Evolutionary conservation across 306 rosid genomes (phyloP).

Genomic region (Carpinus fangiana): DNA sequence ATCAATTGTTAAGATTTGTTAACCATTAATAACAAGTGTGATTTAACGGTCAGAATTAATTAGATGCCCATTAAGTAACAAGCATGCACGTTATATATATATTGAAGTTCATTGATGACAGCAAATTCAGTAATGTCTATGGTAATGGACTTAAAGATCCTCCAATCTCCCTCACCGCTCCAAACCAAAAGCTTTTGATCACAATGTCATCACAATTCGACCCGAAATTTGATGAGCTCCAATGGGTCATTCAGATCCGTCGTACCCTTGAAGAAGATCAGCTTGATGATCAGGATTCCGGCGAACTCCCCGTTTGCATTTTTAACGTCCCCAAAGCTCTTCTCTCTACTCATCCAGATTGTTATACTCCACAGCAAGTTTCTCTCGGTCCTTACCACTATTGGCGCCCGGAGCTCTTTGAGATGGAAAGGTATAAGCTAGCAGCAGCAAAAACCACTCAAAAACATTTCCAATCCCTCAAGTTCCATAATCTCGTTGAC

Average conservation of each 20-base stretch:
- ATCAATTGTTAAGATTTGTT: too few species aligned
- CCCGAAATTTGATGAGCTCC: slow-evolving; percentile 48
- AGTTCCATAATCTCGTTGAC: slow-evolving; percentile 45
- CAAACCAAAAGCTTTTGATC: slow-evolving; percentile 6
- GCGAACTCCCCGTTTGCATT: slow-evolving; percentile 47
- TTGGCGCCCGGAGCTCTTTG: slow-evolving; percentile 72
- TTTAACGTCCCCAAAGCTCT: slow-evolving; percentile 60
- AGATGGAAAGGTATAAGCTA: slow-evolving; percentile 71
- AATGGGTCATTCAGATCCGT: slow-evolving; percentile 63
- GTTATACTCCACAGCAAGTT: slow-evolving; percentile 68
- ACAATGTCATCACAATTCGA: slow-evolving; percentile 33
- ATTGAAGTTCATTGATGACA: slow-evolving; percentile 20
- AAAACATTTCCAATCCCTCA: slow-evolving; percentile 42
- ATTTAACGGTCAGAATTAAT: too few species aligned
- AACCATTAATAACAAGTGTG: too few species aligned
- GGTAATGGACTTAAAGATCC: background rate
- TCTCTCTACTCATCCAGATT: slow-evolving; percentile 54
- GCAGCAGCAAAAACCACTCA: slow-evolving; percentile 60
- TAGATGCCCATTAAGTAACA: too few species aligned
- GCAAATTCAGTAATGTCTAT: background rate
- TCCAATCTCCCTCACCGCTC: slow-evolving; percentile 27
- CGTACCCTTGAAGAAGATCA: slow-evolving; percentile 63
- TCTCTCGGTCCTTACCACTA: slow-evolving; percentile 81
- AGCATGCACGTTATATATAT: too few species aligned
- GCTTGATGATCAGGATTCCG: slow-evolving; percentile 39